Evolutionary conservation across 2,329 filamentous ascomycete genomes (phyloP).

Genomic region (Fulvia fulva): DNA sequence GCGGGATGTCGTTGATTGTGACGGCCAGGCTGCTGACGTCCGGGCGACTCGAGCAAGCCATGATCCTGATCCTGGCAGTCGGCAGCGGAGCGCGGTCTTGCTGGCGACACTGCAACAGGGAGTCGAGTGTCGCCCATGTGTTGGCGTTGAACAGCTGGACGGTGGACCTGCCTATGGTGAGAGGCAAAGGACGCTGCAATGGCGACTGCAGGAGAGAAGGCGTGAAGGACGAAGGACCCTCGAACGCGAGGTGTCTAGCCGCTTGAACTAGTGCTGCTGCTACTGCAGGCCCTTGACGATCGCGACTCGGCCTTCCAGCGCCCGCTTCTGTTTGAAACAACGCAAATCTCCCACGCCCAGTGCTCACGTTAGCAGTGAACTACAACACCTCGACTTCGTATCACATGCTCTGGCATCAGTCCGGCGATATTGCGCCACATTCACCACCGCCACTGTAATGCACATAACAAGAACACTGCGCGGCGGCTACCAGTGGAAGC

Average conservation of each 20-base stretch:
- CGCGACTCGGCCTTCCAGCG: no score
- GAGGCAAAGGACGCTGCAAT: background rate
- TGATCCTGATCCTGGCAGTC: background rate
- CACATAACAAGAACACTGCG: background rate
- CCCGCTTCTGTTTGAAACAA: no score
- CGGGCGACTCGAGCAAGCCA: background rate
- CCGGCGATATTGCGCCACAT: no score
- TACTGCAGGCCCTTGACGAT: no score
- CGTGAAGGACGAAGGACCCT: no score
- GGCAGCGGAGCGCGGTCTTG: background rate
- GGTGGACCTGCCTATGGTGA: background rate
- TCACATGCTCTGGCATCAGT: no score
- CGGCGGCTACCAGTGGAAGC: background rate
- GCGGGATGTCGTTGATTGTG: background rate
- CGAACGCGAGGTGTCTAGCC: no score
- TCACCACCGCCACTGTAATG: no score
- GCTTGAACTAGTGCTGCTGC: no score
- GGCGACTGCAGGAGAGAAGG: background rate
- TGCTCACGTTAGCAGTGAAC: no score
- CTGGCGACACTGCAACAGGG: constrained; percentile 1
- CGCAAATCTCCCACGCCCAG: no score
- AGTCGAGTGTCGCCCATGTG: background rate
- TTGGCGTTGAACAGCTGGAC: background rate
- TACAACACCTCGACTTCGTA: no score
- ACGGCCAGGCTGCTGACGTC: constrained; percentile 2